Conservation (phyloP, 495 filamentous ascomycete genomes). For the Neurospora cerealis region DNA sequence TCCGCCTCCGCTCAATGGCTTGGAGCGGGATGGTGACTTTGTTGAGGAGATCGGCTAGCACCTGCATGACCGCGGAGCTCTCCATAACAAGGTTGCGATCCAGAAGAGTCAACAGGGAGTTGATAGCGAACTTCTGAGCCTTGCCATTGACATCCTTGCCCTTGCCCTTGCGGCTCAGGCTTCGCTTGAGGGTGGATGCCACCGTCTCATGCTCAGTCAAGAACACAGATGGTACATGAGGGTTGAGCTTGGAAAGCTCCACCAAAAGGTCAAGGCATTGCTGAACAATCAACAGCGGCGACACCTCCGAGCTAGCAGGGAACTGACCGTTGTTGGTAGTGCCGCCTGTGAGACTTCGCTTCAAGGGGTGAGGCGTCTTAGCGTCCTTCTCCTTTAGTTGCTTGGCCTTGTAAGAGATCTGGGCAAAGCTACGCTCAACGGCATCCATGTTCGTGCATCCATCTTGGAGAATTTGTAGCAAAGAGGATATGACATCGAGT, state of each 20-base stretch:
- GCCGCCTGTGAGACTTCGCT: conserved; percentile 48
- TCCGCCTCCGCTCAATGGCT: conserved; percentile 73
- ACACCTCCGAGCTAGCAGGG: conserved; percentile 62
- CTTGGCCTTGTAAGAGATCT: conserved; percentile 84
- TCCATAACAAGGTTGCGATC: conserved; percentile 92
- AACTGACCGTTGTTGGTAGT: conserved; percentile 30
- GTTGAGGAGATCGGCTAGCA: conserved; percentile 74
- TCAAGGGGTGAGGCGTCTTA: conserved; percentile 72
- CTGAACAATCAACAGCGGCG: conserved; percentile 88
- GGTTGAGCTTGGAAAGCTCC: conserved; percentile 69
- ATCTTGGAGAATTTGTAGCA: conserved; percentile 93
- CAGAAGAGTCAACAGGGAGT: conserved; percentile 76
- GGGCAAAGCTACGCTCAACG: conserved; percentile 89
- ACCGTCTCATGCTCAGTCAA: conserved; percentile 83
- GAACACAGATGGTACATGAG: conserved; percentile 83
- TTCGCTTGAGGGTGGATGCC: conserved; percentile 62
- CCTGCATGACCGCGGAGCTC: conserved; percentile 90
- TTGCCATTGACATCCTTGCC: conserved; percentile 62
- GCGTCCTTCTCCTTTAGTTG: conserved; percentile 53
- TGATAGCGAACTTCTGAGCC: conserved; percentile 81
- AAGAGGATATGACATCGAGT: conserved; percentile 83
- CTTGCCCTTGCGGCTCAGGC: conserved; percentile 73
- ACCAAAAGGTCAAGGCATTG: conserved; percentile 80
- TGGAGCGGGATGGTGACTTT: conserved; percentile 82
- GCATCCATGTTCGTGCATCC: conserved; percentile 86